Conservation (phyloP, 1,284 basidiomycete genomes). For the Taiwanofungus camphoratus region DNA sequence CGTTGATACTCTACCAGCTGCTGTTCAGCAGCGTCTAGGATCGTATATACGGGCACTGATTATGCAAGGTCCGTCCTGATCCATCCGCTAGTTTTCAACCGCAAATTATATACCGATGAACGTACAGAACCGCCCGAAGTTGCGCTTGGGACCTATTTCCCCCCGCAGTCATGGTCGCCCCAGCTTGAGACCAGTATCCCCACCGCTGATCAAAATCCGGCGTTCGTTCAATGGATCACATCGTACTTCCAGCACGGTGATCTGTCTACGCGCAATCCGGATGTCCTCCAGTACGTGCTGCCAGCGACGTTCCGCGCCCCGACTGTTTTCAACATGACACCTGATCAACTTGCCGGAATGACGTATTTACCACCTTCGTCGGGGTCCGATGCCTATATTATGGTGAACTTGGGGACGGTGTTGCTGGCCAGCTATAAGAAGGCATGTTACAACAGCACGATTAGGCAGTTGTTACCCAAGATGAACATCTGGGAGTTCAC, state of each 20-base stretch:
- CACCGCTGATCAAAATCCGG: slow-evolving; percentile 11
- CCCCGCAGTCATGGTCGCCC: slow-evolving; percentile 18
- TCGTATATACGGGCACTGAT: slow-evolving; percentile 24
- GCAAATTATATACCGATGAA: background rate
- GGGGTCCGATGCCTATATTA: slow-evolving; percentile 16
- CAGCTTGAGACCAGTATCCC: too few relatives aligned
- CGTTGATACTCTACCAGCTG: slow-evolving; percentile 19
- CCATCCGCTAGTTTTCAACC: background rate
- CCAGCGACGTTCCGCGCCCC: slow-evolving; percentile 16
- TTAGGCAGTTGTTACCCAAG: slow-evolving; percentile 15
- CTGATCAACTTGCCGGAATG: slow-evolving; percentile 8
- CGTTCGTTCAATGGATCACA: slow-evolving; percentile 27
- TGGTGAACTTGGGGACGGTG: slow-evolving; percentile 9
- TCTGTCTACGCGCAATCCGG: slow-evolving; percentile 23
- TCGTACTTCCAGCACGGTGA: slow-evolving; percentile 32
- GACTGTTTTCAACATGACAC: slow-evolving; percentile 18
- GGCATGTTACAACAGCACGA: slow-evolving; percentile 16
- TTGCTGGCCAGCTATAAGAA: slow-evolving; percentile 15
- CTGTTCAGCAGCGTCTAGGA: slow-evolving; percentile 16
- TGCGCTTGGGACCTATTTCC: slow-evolving; percentile 19
- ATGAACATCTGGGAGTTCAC: slow-evolving; percentile 17
- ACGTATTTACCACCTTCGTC: background rate
- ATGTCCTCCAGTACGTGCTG: slow-evolving; percentile 15
- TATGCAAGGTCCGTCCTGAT: slow-evolving; percentile 24
- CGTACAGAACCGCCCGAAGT: slow-evolving; percentile 23